Base-by-base conservation (phyloP, 148 eudicot species). In the Pouteria glomerata region DNA sequence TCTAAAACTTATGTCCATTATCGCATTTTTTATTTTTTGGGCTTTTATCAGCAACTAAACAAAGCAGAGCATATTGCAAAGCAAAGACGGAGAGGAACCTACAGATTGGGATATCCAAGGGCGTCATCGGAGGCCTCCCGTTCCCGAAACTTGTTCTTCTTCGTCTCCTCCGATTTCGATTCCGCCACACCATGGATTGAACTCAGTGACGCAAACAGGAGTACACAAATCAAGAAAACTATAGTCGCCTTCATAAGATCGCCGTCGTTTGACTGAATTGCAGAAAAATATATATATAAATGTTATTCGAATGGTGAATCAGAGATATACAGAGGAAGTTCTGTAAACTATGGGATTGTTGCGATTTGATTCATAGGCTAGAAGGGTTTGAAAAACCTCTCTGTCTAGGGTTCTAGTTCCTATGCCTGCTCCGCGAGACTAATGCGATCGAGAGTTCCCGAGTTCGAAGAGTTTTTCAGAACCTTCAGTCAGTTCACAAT, bases 41-140 rank as follows among this genome's bases (percentile, higher is more conserved):
- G 35, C 42, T 24, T 30, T 33, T 39, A 23, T 57, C 26, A 70
- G 14, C 44, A 58, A 53, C 23, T 16, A 12, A 78, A 57, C 47
- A 57, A 33, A 69, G 27, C 51, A 33, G 6, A n/a, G n/a, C n/a
- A n/a, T n/a, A 59, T 5, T 53, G 44, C 14, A 23, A 70, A 6
- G 2, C 10, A 26, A 27, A 7, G 61, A 70, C 5, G 0, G 16
- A 64, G 33, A 18, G 51, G 18, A n/a, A 69, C 85, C 72, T 84
- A 96, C 99, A 92, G 61, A 74, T 90, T 85, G 66, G 91, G 96
- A 74, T 82, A 84, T 1, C 78, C 92, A 1, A 80, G 84, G 48
- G 87, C 71, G 82, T 96, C 99, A 61, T 96, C 99, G 56, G 90
- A 80, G 74, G 99, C 94, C 74, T 83, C 83, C 48, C 99, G 85